Conservation (phyloP, 208 protist genomes). For the Leishmania guyanensis region DNA sequence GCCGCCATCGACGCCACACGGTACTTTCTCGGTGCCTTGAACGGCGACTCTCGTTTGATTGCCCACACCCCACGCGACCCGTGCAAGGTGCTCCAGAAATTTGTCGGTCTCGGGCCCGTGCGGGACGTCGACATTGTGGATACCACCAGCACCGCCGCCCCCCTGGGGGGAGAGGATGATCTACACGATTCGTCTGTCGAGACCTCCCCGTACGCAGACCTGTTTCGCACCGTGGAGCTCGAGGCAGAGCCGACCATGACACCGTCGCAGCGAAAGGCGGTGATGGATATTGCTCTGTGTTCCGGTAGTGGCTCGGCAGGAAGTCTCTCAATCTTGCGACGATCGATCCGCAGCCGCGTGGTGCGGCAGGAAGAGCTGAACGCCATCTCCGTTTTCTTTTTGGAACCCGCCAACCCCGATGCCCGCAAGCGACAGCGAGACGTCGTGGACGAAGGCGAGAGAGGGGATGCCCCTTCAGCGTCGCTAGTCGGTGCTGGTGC, state of each 20-base stretch:
- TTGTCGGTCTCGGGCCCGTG: conserved; percentile 56
- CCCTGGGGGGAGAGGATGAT: neutral
- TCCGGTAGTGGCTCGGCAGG: conserved; percentile 53
- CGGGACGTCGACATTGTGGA: conserved; percentile 63
- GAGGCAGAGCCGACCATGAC: conserved; percentile 53
- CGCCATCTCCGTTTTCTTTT: conserved; percentile 77
- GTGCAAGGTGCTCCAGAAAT: conserved; percentile 46
- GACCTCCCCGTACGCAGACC: conserved; percentile 71
- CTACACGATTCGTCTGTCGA: conserved; percentile 46
- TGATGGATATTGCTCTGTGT: conserved; percentile 75
- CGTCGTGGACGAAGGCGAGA: conserved; percentile 2
- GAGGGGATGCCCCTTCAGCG: neutral
- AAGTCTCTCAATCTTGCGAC: conserved; percentile 61
- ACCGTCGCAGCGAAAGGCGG: conserved; percentile 27
- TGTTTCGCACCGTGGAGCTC: conserved; percentile 61
- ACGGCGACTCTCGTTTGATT: conserved; percentile 66
- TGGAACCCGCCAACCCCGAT: conserved; percentile 24
- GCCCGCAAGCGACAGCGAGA: conserved; percentile 37
- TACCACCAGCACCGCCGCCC: conserved; percentile 19
- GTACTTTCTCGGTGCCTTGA: conserved; percentile 65
- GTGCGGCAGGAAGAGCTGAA: conserved; percentile 69
- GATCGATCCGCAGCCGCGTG: conserved; percentile 66
- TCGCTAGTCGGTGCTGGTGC: neutral
- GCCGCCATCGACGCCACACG: conserved; percentile 14
- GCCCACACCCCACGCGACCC: conserved; percentile 18